phyloP scores from a whole-genome alignment of 768 basidiomycete species.

The Gloeophyllum trabeum region DNA sequence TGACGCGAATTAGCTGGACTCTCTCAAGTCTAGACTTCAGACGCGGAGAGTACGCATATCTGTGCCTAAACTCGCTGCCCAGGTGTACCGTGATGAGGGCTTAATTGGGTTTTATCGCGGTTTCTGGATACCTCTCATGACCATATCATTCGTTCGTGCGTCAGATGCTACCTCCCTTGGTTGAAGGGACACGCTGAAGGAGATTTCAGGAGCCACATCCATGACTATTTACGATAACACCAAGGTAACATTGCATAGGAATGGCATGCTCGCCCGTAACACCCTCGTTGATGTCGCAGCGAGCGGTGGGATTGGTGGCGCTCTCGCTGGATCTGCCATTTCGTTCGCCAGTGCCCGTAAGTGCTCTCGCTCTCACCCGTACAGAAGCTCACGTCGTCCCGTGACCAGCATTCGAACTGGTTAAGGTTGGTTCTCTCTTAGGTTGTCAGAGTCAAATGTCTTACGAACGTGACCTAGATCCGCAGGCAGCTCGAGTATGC shows the following conservation, averaged over 20 bases:
- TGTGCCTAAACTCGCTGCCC: slow-evolving; percentile 56
- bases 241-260: slow-evolving; percentile 58
- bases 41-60: slow-evolving; percentile 69
- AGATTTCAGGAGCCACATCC: slow-evolving; percentile 62
- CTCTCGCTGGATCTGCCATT: slow-evolving; percentile 81
- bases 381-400: slow-evolving; percentile 9
- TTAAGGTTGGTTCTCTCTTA: slow-evolving; percentile 53
- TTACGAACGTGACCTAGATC: slow-evolving; percentile 33
- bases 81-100: slow-evolving; percentile 81
- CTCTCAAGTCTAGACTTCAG: slow-evolving; percentile 88
- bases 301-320: slow-evolving; percentile 58
- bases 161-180: slow-evolving; percentile 19
- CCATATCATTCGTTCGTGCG: slow-evolving; percentile 93
- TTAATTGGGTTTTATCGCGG: slow-evolving; percentile 85
- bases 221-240: slow-evolving; percentile 86
- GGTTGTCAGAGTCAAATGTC: not conserved
- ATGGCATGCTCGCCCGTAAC: slow-evolving; percentile 46
- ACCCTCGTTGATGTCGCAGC: slow-evolving; percentile 59
- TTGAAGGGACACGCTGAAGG: slow-evolving; percentile 2
- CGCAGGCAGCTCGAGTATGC: slow-evolving; percentile 87
- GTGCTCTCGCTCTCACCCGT: slow-evolving; percentile 20
- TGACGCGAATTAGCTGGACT: slow-evolving; percentile 56
- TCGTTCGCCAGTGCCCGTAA: slow-evolving; percentile 83
- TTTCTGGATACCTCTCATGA: slow-evolving; percentile 85
- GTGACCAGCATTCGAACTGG: slow-evolving; percentile 78